Conservation (phyloP, 441 rosid species). For the Rhodomyrtus psidioides region DNA sequence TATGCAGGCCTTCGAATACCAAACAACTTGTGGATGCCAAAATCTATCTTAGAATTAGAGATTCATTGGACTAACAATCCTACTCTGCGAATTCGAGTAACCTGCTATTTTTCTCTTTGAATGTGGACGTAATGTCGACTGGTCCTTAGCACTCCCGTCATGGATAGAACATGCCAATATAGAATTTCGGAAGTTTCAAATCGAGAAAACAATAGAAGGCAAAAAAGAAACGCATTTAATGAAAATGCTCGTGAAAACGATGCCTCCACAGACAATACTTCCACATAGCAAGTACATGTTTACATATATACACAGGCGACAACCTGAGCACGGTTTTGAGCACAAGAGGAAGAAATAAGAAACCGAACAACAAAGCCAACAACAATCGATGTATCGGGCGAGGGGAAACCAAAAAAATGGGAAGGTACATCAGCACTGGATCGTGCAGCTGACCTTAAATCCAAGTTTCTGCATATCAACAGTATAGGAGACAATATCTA, state of each 20-base stretch:
- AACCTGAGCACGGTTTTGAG: not conserved
- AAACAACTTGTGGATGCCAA: too few relatives aligned
- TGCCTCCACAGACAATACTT: not conserved
- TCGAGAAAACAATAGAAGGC: not conserved
- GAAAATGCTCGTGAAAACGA: not conserved
- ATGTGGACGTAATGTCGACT: too few relatives aligned
- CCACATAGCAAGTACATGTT: not conserved
- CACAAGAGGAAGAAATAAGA: not conserved
- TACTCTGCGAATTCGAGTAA: too few relatives aligned
- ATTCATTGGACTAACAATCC: too few relatives aligned
- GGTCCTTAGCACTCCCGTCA: too few relatives aligned
- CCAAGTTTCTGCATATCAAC: not conserved
- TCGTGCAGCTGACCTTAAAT: not conserved
- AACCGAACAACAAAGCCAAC: not conserved
- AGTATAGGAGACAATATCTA: not conserved
- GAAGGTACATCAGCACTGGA: not conserved
- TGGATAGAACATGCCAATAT: not conserved
- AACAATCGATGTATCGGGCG: not conserved
- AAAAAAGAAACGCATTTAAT: not conserved
- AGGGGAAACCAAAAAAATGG: not conserved
- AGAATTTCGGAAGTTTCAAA: not conserved
- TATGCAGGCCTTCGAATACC: too few relatives aligned
- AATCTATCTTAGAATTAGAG: too few relatives aligned
- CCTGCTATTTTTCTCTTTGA: too few relatives aligned
- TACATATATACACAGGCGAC: not conserved